A percentile compares a stretch with the other conserved stretches of the same genome.
Conservation (phyloP, 495 filamentous ascomycete species). For the Neurospora hispaniola region DNA sequence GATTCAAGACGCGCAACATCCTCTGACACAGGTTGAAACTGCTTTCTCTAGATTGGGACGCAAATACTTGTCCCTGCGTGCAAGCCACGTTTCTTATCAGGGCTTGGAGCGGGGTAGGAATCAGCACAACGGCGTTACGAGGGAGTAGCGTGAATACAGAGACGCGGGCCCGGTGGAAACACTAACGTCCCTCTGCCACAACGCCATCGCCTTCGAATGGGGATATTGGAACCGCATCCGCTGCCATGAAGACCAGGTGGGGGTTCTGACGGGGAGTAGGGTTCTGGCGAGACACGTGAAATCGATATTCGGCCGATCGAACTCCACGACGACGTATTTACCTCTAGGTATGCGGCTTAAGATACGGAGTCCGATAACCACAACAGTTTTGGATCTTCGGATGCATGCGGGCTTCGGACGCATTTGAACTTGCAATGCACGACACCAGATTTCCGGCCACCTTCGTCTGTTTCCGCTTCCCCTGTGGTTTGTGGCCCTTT, state of each 20-base stretch:
- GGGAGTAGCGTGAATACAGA: background rate
- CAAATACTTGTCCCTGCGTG: background rate
- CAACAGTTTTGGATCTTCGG: background rate
- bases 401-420: background rate
- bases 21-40: background rate
- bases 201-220: too few relatives aligned
- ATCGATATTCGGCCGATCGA: background rate
- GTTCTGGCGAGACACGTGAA: background rate
- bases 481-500: background rate
- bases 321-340: background rate
- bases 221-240: too few relatives aligned
- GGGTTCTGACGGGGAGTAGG: background rate
- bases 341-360: background rate
- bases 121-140: background rate
- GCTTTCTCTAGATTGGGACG: background rate
- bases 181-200: background rate
- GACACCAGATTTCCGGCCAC: background rate
- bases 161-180: background rate
- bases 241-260: background rate
- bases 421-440: background rate
- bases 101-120: background rate
- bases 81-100: background rate
- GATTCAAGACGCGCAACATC: background rate
- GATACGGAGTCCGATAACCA: background rate
- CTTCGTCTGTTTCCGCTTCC: background rate